phyloP scores from a whole-genome alignment of 495 filamentous ascomycete genomes.

The Trichoderma reesei region DNA sequence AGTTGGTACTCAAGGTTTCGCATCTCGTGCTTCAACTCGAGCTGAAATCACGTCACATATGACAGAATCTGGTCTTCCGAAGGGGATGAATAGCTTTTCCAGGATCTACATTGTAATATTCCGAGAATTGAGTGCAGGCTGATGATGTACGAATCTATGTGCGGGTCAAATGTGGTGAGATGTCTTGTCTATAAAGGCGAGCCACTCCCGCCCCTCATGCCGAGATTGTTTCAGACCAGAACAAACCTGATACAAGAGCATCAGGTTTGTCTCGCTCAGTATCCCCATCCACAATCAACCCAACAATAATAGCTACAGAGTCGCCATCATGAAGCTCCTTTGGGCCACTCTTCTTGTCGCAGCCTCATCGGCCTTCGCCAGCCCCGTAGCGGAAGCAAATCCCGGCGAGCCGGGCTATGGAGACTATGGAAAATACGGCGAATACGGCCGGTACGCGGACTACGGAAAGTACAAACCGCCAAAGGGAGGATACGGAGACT shows the following conservation, averaged over 20 bases:
- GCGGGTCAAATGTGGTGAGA: not conserved
- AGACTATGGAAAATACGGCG: constrained; percentile 10
- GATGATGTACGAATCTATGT: not conserved
- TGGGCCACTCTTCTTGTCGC: not conserved
- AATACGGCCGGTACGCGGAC: constrained; percentile 9
- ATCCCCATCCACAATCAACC: not conserved
- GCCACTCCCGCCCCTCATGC: not conserved
- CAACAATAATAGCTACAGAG: not conserved
- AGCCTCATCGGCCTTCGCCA: not conserved
- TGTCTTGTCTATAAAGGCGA: not conserved
- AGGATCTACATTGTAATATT: too few species aligned
- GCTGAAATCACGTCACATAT: too few species aligned
- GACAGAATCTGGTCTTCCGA: too few species aligned
- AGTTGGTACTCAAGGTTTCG: too few species aligned
- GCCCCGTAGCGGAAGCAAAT: not conserved
- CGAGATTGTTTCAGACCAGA: not conserved
- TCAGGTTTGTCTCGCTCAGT: not conserved
- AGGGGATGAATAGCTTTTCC: too few species aligned
- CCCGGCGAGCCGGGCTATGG: constrained; percentile 8
- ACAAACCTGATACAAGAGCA: too few species aligned
- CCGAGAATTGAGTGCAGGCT: too few species aligned
- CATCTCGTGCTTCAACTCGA: too few species aligned
- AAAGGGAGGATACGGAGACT: constrained; percentile 1
- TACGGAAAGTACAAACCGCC: constrained; percentile 11
- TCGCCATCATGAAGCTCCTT: not conserved